Evolutionary conservation across 2,329 filamentous ascomycete genomes (phyloP).

Genomic region (Calonectria naviculata): DNA sequence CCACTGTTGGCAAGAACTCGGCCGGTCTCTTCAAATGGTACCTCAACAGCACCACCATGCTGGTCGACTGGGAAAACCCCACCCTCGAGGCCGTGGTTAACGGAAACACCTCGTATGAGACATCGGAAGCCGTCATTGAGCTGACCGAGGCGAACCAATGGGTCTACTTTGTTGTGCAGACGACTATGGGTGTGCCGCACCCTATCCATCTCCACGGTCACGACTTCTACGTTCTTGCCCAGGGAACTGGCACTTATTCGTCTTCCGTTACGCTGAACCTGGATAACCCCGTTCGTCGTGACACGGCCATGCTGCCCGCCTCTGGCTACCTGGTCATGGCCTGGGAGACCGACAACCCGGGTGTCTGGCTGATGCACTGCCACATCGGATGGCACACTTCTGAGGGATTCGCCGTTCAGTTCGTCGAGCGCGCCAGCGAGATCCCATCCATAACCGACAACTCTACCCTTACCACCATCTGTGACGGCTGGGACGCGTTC

Average conservation of each 20-base stretch:
- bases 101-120: slow-evolving; percentile 31
- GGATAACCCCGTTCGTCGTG: slow-evolving; percentile 62
- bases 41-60: slow-evolving; percentile 49
- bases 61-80: slow-evolving; percentile 45
- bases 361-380: slow-evolving; percentile 63
- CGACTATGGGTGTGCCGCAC: slow-evolving; percentile 40
- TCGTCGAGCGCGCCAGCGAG: slow-evolving; percentile 35
- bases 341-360: slow-evolving; percentile 61
- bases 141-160: slow-evolving; percentile 40
- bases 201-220: slow-evolving; percentile 52
- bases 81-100: slow-evolving; percentile 40
- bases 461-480: background rate
- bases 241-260: slow-evolving; percentile 38
- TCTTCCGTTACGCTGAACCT: slow-evolving; percentile 31
- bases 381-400: slow-evolving; percentile 51
- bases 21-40: slow-evolving; percentile 57
- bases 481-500: background rate
- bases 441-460: slow-evolving; percentile 17
- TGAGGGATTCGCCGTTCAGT: slow-evolving; percentile 37
- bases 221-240: slow-evolving; percentile 45
- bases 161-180: slow-evolving; percentile 46
- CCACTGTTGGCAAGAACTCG: slow-evolving; percentile 38
- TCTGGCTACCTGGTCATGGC: slow-evolving; percentile 60
- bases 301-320: slow-evolving; percentile 60
- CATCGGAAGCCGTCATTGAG: slow-evolving; percentile 43